phyloP scores from a whole-genome alignment of 192 early-diverging fungal species.

The Coemansia sp. region DNA sequence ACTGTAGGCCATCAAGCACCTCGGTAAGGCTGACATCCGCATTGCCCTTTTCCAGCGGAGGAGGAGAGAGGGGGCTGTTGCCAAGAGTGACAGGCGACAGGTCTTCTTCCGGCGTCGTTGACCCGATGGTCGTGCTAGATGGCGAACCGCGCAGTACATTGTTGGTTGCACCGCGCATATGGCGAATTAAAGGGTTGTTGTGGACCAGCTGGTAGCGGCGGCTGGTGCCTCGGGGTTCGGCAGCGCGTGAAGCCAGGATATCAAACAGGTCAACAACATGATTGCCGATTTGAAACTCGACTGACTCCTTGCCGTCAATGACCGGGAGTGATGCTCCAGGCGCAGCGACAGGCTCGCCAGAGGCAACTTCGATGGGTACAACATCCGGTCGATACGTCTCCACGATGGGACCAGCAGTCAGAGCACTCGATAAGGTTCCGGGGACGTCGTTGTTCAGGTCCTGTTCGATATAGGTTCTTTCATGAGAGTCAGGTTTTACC shows the following conservation, averaged over 20 bases:
- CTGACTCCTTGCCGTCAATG: slow-evolving; percentile 62
- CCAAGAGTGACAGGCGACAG: not conserved
- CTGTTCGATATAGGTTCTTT: slow-evolving; percentile 47
- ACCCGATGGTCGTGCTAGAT: slow-evolving; percentile 26
- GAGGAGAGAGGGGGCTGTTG: not conserved
- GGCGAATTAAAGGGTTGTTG: slow-evolving; percentile 39
- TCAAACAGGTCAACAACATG: slow-evolving; percentile 83
- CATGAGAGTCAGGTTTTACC: slow-evolving; percentile 39
- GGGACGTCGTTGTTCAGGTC: slow-evolving; percentile 25
- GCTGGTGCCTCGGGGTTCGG: slow-evolving; percentile 5
- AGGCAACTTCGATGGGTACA: not conserved
- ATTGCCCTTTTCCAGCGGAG: slow-evolving; percentile 3
- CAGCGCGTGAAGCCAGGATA: slow-evolving; percentile 46
- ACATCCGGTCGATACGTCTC: not conserved
- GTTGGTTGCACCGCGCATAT: slow-evolving; percentile 40
- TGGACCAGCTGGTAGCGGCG: slow-evolving; percentile 44
- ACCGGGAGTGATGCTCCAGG: slow-evolving; percentile 13
- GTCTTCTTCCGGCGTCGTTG: not conserved
- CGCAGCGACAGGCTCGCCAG: slow-evolving; percentile 14
- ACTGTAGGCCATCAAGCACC: slow-evolving; percentile 84
- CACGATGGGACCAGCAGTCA: not conserved
- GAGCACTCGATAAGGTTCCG: not conserved
- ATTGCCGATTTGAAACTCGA: slow-evolving; percentile 64
- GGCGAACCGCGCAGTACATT: slow-evolving; percentile 44
- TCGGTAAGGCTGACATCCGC: slow-evolving; percentile 54